Conservation (phyloP, 2,329 filamentous ascomycete genomes). For the Alternaria longipes region DNA sequence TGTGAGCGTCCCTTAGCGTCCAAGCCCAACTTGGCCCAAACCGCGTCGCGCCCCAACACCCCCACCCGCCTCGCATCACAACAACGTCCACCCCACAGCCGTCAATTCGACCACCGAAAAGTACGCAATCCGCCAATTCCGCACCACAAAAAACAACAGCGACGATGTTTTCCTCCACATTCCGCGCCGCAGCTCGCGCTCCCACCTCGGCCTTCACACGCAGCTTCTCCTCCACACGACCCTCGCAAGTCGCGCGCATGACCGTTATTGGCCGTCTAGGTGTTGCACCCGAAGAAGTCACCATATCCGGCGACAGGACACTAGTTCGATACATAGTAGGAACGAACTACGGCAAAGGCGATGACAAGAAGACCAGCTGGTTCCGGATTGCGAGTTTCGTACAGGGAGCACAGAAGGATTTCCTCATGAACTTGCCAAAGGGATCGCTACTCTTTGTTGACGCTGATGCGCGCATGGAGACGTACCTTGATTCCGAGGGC, state of each 20-base stretch:
- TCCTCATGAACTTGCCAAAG: conserved; percentile 77
- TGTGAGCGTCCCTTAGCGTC: conserved; percentile 9
- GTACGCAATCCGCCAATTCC: not conserved
- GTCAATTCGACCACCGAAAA: conserved; percentile 7
- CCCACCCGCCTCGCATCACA: conserved; percentile 16
- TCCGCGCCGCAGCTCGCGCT: conserved; percentile 63
- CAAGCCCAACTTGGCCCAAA: conserved; percentile 14
- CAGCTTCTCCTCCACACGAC: conserved; percentile 76
- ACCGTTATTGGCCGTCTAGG: conserved; percentile 87
- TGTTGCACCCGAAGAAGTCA: conserved; percentile 78
- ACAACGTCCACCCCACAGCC: conserved; percentile 13
- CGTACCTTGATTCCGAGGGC: conserved; percentile 72
- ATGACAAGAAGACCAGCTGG: conserved; percentile 83
- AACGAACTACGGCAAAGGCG: conserved; percentile 70
- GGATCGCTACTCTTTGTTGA: conserved; percentile 85
- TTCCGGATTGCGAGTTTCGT: conserved; percentile 81
- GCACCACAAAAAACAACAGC: conserved; percentile 1
- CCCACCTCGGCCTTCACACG: conserved; percentile 62
- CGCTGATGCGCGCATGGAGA: conserved; percentile 75
- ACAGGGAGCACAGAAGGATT: conserved; percentile 75
- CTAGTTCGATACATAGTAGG: conserved; percentile 81
- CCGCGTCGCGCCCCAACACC: conserved; percentile 29
- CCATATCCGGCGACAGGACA: conserved; percentile 77
- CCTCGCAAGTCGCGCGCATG: conserved; percentile 77
- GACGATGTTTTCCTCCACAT: conserved; percentile 43